These are phyloP conservation scores for Mortierella sp. DNA, from an alignment of 371 early-diverging fungal genomes.

Conservation along the genomic window DNA sequence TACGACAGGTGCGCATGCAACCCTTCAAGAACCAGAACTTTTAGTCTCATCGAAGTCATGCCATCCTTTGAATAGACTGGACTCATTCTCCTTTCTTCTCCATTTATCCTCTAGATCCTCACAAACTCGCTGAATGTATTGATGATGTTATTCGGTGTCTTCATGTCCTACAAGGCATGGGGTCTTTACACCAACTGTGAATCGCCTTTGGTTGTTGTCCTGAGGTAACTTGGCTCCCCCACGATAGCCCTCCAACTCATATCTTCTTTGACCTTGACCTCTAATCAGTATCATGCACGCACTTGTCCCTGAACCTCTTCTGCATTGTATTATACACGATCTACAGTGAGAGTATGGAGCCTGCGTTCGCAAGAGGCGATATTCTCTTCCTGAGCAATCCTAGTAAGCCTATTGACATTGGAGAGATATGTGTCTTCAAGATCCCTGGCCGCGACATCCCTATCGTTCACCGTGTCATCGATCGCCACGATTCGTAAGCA, in stretches of 20 bases:
- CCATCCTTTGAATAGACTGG: neutral
- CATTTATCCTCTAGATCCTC: slow-evolving; percentile 35
- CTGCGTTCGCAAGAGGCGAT: slow-evolving; percentile 98
- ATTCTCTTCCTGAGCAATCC: slow-evolving; percentile 90
- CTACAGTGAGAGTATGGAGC: slow-evolving; percentile 97
- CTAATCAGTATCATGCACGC: slow-evolving; percentile 16
- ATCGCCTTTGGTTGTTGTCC: slow-evolving; percentile 98
- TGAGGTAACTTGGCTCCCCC: slow-evolving; percentile 73
- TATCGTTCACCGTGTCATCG: slow-evolving; percentile 98
- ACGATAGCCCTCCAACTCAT: too few species aligned
- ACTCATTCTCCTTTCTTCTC: neutral
- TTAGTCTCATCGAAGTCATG: too few species aligned
- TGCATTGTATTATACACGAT: neutral
- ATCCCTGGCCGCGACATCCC: slow-evolving; percentile 93
- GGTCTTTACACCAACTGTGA: slow-evolving; percentile 92
- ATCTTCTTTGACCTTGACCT: too few species aligned
- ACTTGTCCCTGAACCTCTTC: slow-evolving; percentile 3
- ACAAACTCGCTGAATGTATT: slow-evolving; percentile 84
- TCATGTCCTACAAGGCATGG: slow-evolving; percentile 98
- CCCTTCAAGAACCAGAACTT: neutral
- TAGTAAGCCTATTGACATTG: slow-evolving; percentile 80
- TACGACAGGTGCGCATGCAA: slow-evolving; percentile 25
- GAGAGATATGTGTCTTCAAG: slow-evolving; percentile 98
- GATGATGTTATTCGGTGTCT: slow-evolving; percentile 89
- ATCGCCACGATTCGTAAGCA: slow-evolving; percentile 84